A percentile compares a stretch with the other conserved stretches of the same genome.
phyloP scores from a whole-genome alignment of 306 rosid genomes.

The Rosa rugosa region DNA sequence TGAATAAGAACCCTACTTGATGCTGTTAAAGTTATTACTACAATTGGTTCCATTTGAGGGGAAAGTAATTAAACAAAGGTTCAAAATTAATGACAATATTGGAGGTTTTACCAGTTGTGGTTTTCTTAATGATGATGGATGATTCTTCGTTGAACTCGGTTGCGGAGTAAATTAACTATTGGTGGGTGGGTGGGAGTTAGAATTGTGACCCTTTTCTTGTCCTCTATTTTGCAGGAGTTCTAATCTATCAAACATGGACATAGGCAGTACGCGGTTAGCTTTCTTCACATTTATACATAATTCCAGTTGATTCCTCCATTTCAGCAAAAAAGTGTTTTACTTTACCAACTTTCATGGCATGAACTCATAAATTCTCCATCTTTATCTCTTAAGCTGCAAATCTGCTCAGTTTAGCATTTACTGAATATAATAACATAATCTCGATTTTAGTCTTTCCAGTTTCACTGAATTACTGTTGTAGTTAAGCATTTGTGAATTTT shows the following conservation, averaged over 20 bases:
- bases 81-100: not conserved
- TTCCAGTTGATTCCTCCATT: not conserved
- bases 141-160: not conserved
- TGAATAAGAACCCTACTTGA: not conserved
- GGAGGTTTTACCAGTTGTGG: not conserved
- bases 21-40: not conserved
- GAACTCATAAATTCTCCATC: not conserved
- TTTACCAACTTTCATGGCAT: not conserved
- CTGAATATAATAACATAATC: not conserved
- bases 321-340: not conserved
- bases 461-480: not conserved
- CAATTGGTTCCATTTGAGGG: not conserved
- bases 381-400: not conserved
- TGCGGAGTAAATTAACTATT: not conserved
- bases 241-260: slow-evolving; percentile 27
- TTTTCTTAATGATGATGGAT: not conserved
- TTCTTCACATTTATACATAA: not conserved
- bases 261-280: slow-evolving; percentile 25
- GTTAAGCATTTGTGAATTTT: not conserved
- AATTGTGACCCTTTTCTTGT: not conserved
- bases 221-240: slow-evolving; percentile 2
- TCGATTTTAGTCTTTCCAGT: not conserved
- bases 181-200: not conserved
- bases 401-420: not conserved
- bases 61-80: not conserved